Percentiles rank a stretch among this genome's conserved stretches.
Conservation (phyloP, 441 rosid genomes). For the Breynia disticha region DNA sequence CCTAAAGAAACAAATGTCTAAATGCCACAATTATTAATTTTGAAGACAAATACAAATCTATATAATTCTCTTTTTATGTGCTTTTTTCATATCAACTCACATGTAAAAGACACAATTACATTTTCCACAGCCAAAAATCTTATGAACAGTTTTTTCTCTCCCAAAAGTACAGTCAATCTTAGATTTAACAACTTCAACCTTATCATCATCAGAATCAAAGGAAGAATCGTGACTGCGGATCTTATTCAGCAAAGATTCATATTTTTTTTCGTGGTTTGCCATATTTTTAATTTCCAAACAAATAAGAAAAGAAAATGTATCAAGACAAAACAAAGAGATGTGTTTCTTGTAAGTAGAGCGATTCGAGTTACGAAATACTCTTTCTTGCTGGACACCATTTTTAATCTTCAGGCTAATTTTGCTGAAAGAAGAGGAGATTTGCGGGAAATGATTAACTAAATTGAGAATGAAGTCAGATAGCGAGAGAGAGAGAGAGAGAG, state of each 20-base stretch:
- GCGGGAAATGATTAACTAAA: no score
- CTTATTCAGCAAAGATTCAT: constrained; percentile 24
- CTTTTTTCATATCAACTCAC: no score
- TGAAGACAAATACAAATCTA: no score
- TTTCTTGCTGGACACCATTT: no score
- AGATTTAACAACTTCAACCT: constrained; percentile 20
- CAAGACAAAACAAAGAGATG: not conserved
- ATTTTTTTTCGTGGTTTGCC: constrained; percentile 10
- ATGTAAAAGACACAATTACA: constrained; percentile 21
- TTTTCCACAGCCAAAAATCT: constrained; percentile 55
- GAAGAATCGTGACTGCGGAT: constrained; percentile 26
- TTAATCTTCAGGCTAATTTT: no score
- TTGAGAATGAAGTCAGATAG: no score
- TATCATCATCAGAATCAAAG: constrained; percentile 34
- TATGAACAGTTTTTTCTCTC: constrained; percentile 48
- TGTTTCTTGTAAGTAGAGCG: not conserved
- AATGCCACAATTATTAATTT: no score
- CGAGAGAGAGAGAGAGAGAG: no score
- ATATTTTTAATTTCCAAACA: constrained; percentile 5
- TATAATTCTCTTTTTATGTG: no score
- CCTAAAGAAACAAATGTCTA: no score
- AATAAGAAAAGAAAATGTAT: not conserved
- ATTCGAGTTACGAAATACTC: not conserved
- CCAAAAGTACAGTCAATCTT: constrained; percentile 45
- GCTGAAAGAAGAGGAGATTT: no score